Evolutionary conservation across 139 green algal genomes (phyloP), one percentile per base, ranked within the genome.

Genomic region (Coelastrella sp.): DNA sequence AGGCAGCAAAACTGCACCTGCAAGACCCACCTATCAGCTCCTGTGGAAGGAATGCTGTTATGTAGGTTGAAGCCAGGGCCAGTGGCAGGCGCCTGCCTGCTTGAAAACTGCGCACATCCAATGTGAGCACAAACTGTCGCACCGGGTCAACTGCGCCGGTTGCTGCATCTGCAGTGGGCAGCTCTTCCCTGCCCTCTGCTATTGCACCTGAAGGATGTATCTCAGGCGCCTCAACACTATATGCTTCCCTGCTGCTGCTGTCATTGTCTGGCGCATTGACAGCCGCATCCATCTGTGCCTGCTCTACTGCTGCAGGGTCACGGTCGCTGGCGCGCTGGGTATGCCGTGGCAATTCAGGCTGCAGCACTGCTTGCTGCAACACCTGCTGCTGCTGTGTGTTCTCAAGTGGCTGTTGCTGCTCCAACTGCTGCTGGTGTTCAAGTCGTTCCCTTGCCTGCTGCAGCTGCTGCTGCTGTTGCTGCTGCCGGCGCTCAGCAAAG

Each of bases 21-120:
- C 70, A 35, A 22, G 74, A 87, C 91, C 17, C 60, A 95, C 93
- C 90, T 65, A 93, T 84, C 8, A 96, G 58, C 60, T 94, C 92
- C 15, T 73, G 14, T 12, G 94, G 94, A 12, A 96, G 72, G 9
- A 91, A 78, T 7, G 90, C 92, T 24, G 91, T 86, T 25, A 94
- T 82, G 24, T 94, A 94, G 0, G 90, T 88, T 57, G 15, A 88
- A 14, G 91, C 93, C 73, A 92, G 78, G 63, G 90, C 93, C 56
- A 96, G 35, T 11, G 94, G 94, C 89, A 96, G 89, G 49, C 90
- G 83, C 35, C 89, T 88, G 27, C 79, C 79, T 57, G 91, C 90
- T 74, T 94, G 90, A 60, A 96, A 94, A 84, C 81, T 94, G 0
- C 93, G 92, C 24, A 96, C 61, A 79, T 96, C 94, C 3, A 94